Evolutionary conservation across 2,329 filamentous ascomycete genomes (phyloP).

Genomic region (Calonectria pseudoreteaudii): DNA sequence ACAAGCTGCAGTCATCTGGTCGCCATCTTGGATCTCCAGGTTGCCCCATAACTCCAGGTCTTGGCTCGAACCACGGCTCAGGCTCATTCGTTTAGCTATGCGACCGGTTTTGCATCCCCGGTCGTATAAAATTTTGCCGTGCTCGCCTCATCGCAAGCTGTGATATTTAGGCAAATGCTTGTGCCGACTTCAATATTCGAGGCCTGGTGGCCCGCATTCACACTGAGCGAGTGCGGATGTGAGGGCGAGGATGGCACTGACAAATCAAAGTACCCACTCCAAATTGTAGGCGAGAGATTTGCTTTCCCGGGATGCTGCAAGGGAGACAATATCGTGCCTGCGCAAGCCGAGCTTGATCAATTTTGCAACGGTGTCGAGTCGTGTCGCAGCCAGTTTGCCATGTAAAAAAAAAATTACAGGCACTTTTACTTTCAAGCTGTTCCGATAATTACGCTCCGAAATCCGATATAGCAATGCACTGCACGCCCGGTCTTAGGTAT

Average conservation of each 20-base stretch:
- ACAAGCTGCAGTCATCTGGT: slow-evolving; percentile 2
- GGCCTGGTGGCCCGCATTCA: too few species aligned
- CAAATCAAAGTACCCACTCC: not conserved
- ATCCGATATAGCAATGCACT: not conserved
- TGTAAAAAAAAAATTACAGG: not conserved
- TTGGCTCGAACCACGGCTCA: not conserved
- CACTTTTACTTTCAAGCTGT: not conserved
- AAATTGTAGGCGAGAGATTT: not conserved
- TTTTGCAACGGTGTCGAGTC: not conserved
- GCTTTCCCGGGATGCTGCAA: not conserved
- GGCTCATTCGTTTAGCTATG: not conserved
- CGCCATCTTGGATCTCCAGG: slow-evolving; percentile 12
- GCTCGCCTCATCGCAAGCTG: not conserved
- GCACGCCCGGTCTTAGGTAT: not conserved
- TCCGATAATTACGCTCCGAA: not conserved
- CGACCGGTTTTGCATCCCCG: not conserved
- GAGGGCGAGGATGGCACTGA: slow-evolving; percentile 4
- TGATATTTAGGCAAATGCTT: too few species aligned
- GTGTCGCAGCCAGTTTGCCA: not conserved
- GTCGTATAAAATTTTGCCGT: not conserved
- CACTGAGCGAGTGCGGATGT: not conserved
- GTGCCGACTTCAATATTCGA: too few species aligned
- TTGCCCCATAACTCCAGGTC: not conserved
- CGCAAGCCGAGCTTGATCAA: not conserved
- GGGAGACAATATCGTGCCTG: not conserved